Base-by-base conservation (phyloP, 2,329 filamentous ascomycete species). In the Elsinoe fawcettii region DNA sequence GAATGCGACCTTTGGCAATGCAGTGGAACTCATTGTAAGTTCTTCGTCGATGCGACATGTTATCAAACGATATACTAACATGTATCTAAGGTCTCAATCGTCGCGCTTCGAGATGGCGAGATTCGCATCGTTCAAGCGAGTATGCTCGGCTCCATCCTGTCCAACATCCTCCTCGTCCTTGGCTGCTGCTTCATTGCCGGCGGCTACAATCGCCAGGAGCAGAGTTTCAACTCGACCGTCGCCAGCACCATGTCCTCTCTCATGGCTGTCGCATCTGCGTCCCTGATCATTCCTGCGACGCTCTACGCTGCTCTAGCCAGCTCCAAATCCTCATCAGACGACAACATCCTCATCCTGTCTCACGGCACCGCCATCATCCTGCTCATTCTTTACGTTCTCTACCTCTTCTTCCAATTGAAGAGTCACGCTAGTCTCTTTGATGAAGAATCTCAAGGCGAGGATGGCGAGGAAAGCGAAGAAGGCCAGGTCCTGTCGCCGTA, bases 61-160 rank as follows among this genome's bases (percentile, higher is more conserved):
- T 36, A 23, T 9, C 12, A 7, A 27, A 12, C 22, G 6, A 20
- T 11, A 5, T 32, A 43, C 64, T 66, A 49, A 61, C 47, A n/a
- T 14, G 60, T 56, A 47, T 51, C 54, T 8, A 67, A 92, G 88
- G 88, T 95, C 69, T 95, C 89, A 70, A 92, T 97, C 64, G 87
- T 97, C 62, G 93, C 93, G 16, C 80, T 99, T 46, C 83, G 78
- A 63, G 84, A 93, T 65, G 83, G 84, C 61, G 87, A 97, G 74
- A 95, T 96, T 68, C 85, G 92, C 66, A 91, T 97, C 63, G 92
- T 97, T n/a, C 93, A 97, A 74, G 87, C 92, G 18, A 95, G 90
- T 62, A 97, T 97, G 91, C 84, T 97, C 32, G 92, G 93, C 49
- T 95, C 88, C 67, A 95, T 97, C 65, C 78, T 97, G 37, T 96